A percentile compares a stretch with the other conserved stretches of the same genome.
These are phyloP conservation scores for Gnetum montanum DNA, from an alignment of 75 land plant genomes.

Conservation along the genomic window DNA sequence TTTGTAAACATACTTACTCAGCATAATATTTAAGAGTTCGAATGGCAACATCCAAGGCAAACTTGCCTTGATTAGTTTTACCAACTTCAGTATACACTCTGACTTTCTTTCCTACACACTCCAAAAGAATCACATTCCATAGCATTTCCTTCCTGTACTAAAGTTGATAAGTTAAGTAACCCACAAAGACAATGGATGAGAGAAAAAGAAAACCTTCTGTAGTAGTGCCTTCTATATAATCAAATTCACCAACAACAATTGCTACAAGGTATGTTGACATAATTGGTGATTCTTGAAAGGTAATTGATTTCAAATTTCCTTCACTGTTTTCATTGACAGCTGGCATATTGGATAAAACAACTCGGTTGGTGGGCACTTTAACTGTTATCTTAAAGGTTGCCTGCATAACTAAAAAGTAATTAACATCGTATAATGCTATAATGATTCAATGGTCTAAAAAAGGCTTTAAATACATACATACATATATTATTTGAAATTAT, in stretches of 20 bases:
- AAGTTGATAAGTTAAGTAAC: too few relatives aligned
- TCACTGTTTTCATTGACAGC: conserved; percentile 43
- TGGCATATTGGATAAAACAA: conserved; percentile 95
- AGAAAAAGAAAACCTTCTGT: conserved; percentile 78
- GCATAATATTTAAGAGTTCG: conserved; percentile 71
- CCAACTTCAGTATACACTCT: conserved; percentile 85
- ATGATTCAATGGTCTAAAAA: too few relatives aligned
- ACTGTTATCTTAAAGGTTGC: conserved; percentile 87
- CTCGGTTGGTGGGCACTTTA: conserved; percentile 64
- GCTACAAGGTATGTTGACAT: conserved; percentile 99
- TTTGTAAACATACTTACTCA: conserved; percentile 28
- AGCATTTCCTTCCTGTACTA: not conserved
- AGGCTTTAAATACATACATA: too few relatives aligned
- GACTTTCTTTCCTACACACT: conserved; percentile 62
- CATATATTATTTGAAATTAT: too few relatives aligned
- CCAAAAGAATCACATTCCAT: too few relatives aligned
- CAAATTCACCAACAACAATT: conserved; percentile 85
- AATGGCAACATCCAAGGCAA: conserved; percentile 83
- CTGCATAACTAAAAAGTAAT: too few relatives aligned
- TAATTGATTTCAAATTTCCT: conserved; percentile 46
- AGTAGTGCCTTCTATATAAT: conserved; percentile 66
- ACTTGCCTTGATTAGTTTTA: conserved; percentile 82
- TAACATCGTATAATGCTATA: too few relatives aligned
- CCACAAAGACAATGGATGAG: not conserved
- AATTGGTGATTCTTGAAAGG: conserved; percentile 68